These are phyloP conservation scores for Colletotrichum coccodes DNA, from an alignment of 2,329 filamentous ascomycete genomes.

Conservation along the genomic window DNA sequence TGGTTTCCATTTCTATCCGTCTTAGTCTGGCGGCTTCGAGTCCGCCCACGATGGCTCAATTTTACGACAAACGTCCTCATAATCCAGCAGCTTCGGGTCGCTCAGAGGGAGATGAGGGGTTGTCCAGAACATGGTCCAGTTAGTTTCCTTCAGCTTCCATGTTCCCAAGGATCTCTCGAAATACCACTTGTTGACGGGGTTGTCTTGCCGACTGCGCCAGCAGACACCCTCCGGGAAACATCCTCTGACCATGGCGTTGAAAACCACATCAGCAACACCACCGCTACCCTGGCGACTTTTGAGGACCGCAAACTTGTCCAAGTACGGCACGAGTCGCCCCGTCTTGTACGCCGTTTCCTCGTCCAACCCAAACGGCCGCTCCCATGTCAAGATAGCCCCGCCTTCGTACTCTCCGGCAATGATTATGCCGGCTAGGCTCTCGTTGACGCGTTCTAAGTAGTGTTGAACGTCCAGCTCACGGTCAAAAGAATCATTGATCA, in stretches of 20 bases:
- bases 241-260: conserved; percentile 91
- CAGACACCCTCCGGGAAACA: conserved; percentile 92
- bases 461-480: conserved; percentile 84
- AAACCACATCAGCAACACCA: conserved; percentile 94
- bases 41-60: conserved; percentile 74
- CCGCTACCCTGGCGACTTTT: conserved; percentile 89
- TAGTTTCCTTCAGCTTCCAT: conserved; percentile 81
- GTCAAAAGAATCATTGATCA: conserved; percentile 95
- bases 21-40: conserved; percentile 49
- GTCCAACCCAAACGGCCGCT: conserved; percentile 72
- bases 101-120: conserved; percentile 71
- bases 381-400: conserved; percentile 94
- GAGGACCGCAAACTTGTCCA: conserved; percentile 97
- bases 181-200: conserved; percentile 99
- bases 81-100: conserved; percentile 69
- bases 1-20: neutral
- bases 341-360: conserved; percentile 64
- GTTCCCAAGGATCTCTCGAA: conserved; percentile 90
- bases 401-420: conserved; percentile 97
- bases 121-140: conserved; percentile 99
- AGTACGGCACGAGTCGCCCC: conserved; percentile 83
- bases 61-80: conserved; percentile 77
- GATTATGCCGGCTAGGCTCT: conserved; percentile 88
- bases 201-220: conserved; percentile 89
- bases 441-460: conserved; percentile 84